Base-by-base conservation (phyloP, 768 basidiomycete genomes). In the Tulasnella sp. region DNA sequence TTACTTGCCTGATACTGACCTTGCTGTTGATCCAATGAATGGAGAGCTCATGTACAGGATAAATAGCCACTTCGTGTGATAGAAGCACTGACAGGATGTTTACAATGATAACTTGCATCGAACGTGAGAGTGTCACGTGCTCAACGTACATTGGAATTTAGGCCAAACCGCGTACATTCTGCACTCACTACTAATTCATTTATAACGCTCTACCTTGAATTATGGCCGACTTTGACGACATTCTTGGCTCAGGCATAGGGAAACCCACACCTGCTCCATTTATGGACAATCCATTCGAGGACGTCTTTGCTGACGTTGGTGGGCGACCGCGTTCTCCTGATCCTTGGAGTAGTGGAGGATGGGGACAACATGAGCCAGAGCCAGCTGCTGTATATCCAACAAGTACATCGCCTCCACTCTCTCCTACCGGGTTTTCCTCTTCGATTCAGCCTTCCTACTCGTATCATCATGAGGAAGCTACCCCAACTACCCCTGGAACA, bases 331-430 rank as follows among this genome's bases (percentile, higher is more conserved):
- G 54, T 13, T 55, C 53, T n/a, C 54, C 54, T 19, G 54, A 55
- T 31, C 54, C 54, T 5, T 55, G 54, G 54, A 57, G 55, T 24
- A 55, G 27, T 20, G 53, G 44, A 25, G 48, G 48, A 27, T 50
- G 48, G 48, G 48, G 48, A 37, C 37, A 50, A 75, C n/a, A 16
- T 40, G 39, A 16, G 27, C 39, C n/a, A 25, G 10, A 20, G 19
- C 34, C 34, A 12, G 19, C 19, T 35, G 34, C 34, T 19, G 12
- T 12, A 12, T 12, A 35, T 19, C 34, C 12, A 35, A 12, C 34
- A 35, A 35, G 12, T 12, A 12, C 34, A 12, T 19, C 12, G 34
- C 34, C 34, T 12, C 45, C 45, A 13, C 25, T 46, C 28, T 46
- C 45, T 32, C 45, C 45, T 2, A 32, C 28, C 29, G 45, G 45